Evolutionary conservation across 176 grass and related monocot species (phyloP), one percentile per base, ranked within the genome.

Genomic region (Triticum urartu): DNA sequence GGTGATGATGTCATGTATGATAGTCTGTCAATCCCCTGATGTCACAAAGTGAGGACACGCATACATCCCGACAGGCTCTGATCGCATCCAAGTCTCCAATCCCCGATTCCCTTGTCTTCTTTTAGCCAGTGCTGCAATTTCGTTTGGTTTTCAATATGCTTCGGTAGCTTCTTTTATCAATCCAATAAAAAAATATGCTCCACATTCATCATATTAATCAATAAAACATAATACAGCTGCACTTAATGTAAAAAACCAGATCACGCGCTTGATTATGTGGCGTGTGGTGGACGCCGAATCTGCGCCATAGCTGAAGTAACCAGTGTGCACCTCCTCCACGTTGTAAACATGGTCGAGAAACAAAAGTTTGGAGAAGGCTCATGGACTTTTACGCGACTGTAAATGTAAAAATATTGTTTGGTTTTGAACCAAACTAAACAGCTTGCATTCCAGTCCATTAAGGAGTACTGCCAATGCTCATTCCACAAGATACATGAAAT

Each of bases 1-100:
- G 82, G 71, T 95, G 94, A 95, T 93, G 94, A 89, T 86, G 72
- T 59, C 9, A 83, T 85, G 85, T 86, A 90, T 91, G 64, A 89
- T 65, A 65, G 90, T 95, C 91, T 95, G 88, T 95, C 93, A 95
- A 95, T 95, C 88, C 93, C 84, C 93, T 95, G 93, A 95, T 86
- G 81, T 88, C 74, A 83, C 66, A 87, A 90, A 9, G 73, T 89
- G 88, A 75, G 87, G 93, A 95, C 91, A 82, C 36, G 11, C 88
- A 79, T 91, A 93, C 86, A 93, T 95, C 86, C 84, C 88, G 91
- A 95, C 80, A 87, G 86, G 86, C 90, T 95, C 93, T 93, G 89
- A 93, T 95, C 89, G 75, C 81, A 79, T 73, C 14, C 17, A 59
- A 58, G 3, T 74, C 22, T 75, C 9, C 56, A 18, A 70, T 25